Evolutionary conservation across 148 eudicot genomes (phyloP).

Genomic region (Talinum fruticosum): DNA sequence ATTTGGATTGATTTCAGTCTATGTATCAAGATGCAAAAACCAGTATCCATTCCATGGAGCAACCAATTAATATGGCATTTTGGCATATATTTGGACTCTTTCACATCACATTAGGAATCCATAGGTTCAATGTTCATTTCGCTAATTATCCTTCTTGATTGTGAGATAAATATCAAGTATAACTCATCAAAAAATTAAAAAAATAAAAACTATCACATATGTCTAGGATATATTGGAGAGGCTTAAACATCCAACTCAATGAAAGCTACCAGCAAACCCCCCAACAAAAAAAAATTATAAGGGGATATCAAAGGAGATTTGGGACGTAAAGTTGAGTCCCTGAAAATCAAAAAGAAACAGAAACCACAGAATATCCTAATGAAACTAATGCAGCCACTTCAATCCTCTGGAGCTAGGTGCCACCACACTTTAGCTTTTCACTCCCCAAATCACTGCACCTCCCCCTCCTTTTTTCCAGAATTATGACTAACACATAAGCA

Average conservation of each 20-base stretch:
- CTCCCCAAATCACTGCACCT: background rate
- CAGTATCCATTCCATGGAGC: background rate
- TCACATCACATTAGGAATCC: background rate
- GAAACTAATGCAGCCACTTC: background rate
- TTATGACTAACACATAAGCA: too few species aligned
- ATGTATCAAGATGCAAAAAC: background rate
- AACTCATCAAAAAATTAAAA: too few species aligned
- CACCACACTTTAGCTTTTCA: background rate
- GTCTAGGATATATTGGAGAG: too few species aligned
- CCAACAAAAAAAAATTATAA: too few species aligned
- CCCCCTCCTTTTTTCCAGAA: too few species aligned
- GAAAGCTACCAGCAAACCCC: too few species aligned
- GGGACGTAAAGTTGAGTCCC: too few species aligned
- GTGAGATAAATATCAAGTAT: background rate
- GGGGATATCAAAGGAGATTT: too few species aligned
- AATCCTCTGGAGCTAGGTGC: background rate
- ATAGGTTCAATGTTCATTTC: background rate
- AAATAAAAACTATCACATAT: too few species aligned
- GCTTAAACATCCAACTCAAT: background rate
- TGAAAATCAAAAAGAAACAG: background rate
- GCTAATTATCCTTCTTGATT: background rate
- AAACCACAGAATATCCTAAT: background rate
- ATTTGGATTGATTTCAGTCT: background rate
- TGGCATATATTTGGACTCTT: background rate
- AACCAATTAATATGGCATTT: background rate